Conservation (phyloP, 2,329 filamentous ascomycete species). For the Diaporthe sp. region DNA sequence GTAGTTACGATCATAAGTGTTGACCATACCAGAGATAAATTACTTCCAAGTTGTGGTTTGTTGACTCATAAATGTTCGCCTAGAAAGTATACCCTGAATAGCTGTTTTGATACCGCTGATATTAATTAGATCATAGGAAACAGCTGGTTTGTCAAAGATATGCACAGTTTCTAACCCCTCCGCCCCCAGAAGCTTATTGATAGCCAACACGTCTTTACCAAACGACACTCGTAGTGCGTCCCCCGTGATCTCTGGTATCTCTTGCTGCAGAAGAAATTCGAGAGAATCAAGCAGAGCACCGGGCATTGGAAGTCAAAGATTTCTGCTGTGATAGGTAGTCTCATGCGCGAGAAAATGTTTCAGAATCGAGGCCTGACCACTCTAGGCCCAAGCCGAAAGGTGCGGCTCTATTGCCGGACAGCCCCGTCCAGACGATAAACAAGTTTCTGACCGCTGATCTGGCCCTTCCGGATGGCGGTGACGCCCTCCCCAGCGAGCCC, state of each 20-base stretch:
- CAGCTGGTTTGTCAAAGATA: background rate
- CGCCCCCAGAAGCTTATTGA: background rate
- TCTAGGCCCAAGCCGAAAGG: background rate
- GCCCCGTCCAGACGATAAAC: constrained; percentile 9
- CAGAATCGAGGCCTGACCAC: background rate
- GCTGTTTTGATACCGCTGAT: background rate
- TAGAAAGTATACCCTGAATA: background rate
- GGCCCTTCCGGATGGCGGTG: constrained; percentile 5
- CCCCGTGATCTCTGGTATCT: background rate
- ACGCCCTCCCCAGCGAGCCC: background rate
- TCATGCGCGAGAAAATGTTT: background rate
- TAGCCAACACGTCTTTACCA: background rate
- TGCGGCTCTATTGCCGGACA: background rate
- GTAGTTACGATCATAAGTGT: too few relatives aligned
- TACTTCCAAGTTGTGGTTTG: too few relatives aligned
- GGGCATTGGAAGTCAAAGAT: background rate
- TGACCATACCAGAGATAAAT: too few relatives aligned
- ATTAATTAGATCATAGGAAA: background rate
- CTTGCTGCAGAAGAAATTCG: background rate
- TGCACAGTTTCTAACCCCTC: background rate
- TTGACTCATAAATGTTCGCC: background rate
- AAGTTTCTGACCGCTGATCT: constrained; percentile 9
- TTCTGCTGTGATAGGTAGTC: background rate
- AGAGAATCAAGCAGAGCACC: background rate
- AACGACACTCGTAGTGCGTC: background rate